phyloP scores from a whole-genome alignment of 495 filamentous ascomycete species.

The Staphylotrichum longicolle region DNA sequence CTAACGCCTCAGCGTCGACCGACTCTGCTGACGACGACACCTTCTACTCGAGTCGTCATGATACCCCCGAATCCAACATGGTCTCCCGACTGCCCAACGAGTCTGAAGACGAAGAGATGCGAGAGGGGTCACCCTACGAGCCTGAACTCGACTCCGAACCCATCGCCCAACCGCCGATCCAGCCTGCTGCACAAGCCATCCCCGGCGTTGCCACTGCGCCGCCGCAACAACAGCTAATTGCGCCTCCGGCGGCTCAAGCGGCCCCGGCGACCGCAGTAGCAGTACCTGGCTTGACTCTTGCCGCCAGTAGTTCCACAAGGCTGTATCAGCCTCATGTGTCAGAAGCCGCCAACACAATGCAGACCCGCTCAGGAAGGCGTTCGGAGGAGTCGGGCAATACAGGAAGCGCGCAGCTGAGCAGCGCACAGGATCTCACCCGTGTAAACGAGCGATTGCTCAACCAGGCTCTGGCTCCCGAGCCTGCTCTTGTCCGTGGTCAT shows the following conservation, averaged over 20 bases:
- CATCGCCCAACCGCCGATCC: constrained; percentile 13
- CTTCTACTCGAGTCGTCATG: constrained; percentile 84
- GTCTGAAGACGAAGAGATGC: constrained; percentile 46
- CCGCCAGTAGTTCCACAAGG: constrained; percentile 16
- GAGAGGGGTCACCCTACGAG: constrained; percentile 36
- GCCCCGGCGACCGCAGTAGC: constrained; percentile 8
- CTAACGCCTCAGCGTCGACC: constrained; percentile 59
- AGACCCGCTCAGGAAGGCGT: constrained; percentile 40
- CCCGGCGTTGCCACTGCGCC: constrained; percentile 12
- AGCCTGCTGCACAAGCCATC: constrained; percentile 16
- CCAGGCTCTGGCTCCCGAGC: constrained; percentile 32
- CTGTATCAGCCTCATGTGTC: constrained; percentile 16
- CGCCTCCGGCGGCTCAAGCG: constrained; percentile 2
- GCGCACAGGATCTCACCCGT: constrained; percentile 36
- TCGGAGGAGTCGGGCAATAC: constrained; percentile 44
- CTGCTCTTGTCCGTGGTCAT: constrained; percentile 44
- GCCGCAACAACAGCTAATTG: constrained; percentile 12
- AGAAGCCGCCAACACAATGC: constrained; percentile 34
- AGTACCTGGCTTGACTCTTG: constrained; percentile 23
- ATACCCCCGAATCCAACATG: constrained; percentile 47
- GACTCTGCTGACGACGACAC: constrained; percentile 89
- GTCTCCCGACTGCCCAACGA: constrained; percentile 42
- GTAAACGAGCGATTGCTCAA: constrained; percentile 36
- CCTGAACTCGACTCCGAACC: constrained; percentile 32
- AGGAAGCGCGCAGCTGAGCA: constrained; percentile 38